Base-by-base conservation (phyloP, 306 rosid genomes). In the Pyrus bretschneideri region DNA sequence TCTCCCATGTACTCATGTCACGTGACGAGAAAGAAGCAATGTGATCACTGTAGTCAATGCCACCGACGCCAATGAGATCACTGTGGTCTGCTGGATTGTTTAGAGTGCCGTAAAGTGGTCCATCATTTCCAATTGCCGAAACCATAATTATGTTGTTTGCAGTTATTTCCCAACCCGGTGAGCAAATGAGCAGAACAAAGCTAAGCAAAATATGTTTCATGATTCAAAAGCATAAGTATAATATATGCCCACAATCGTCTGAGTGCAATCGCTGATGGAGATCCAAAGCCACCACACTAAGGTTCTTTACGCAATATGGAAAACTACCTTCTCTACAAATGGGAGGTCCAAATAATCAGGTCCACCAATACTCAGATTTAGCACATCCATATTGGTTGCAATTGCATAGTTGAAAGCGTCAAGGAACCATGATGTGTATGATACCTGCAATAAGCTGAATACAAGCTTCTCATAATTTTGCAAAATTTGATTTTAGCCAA, bases 1-100 rank as follows among this genome's bases (percentile, higher is more conserved):
- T 87, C 87, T 95, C 99, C 99, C 99, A 95, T 21, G 97, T 95
- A 83, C 97, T 95, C 99, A 95, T 95, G 75, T 97, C 99, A 79
- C 97, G 93, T 11, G 99, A 95, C 70, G 99, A 95, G 87, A 95
- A 95, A 60, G 97, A 95, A 69, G 99, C 99, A 83, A 95, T 92
- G 85, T 90, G 99, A 83, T 95, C 97, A 83, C 94, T 95, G 72
- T 90, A 95, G 88, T 95, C 97, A 82, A 90, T 92, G 74, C 99
- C 99, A 71, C 96, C 99, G 86, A 95, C 99, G 62, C 99, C 99
- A 78, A 95, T 95, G 67, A 95, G 85, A 61, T 92, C 99, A 75
- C 97, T 92, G 83, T 92, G 99, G 84, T 95, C 99, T 21, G 99
- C 99, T 54, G 99, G 99, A 81, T 95, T 95, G 83, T 95, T 95